phyloP scores from a whole-genome alignment of 768 basidiomycete species.

The Lactarius tabidus region DNA sequence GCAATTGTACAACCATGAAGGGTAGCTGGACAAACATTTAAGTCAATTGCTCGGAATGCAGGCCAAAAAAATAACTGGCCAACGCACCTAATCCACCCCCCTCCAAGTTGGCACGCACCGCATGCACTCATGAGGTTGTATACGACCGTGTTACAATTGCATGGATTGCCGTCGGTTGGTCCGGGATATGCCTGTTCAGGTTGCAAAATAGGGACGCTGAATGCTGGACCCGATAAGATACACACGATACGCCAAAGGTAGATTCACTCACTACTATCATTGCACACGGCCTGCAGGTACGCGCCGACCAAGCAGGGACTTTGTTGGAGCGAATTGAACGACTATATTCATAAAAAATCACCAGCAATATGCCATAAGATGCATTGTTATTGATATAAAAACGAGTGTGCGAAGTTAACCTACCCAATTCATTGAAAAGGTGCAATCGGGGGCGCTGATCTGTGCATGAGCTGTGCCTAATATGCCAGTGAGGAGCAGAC shows the following conservation, averaged over 20 bases:
- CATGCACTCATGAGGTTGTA: conserved; percentile 31
- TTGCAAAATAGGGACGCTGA: neutral
- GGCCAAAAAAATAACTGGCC: neutral
- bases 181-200: conserved; percentile 17
- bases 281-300: conserved; percentile 3
- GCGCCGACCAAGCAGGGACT: conserved; percentile 13
- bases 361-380: neutral
- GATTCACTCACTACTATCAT: conserved; percentile 15
- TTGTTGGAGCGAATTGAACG: conserved; percentile 18
- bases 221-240: conserved; percentile 1
- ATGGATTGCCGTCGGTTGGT: conserved; percentile 15
- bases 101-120: conserved; percentile 28
- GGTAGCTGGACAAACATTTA: conserved; percentile 10
- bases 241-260: neutral
- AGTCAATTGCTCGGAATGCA: neutral
- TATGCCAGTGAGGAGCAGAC: neutral
- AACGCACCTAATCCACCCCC: conserved; percentile 15
- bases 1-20: conserved; percentile 20
- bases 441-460: conserved; percentile 12
- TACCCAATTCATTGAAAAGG: conserved; percentile 14
- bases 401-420: neutral
- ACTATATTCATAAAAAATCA: neutral
- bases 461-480: neutral
- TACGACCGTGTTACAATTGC: conserved; percentile 30
- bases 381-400: neutral